A percentile compares a stretch with the other conserved stretches of the same genome.
Conservation (phyloP, 768 basidiomycete genomes). For the Panaeolus papilionaceus region DNA sequence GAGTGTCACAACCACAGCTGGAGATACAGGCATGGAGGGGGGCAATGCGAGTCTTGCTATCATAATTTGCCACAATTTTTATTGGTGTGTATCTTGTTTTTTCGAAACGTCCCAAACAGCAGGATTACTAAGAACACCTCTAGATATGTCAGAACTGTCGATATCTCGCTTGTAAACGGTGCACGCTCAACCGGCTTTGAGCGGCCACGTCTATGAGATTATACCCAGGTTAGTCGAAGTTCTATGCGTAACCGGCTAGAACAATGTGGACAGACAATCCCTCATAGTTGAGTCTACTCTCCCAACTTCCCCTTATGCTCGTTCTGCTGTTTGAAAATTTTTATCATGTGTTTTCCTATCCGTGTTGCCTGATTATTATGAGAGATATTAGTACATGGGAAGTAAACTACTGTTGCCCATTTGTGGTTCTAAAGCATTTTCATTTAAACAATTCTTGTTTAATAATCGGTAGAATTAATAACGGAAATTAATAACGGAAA, state of each 20-base stretch:
- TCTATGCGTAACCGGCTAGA: background rate
- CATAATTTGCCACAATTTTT: slow-evolving; percentile 48
- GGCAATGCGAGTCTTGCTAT: slow-evolving; percentile 53
- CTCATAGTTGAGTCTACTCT: background rate
- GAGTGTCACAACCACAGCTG: slow-evolving; percentile 56
- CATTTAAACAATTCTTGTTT: too few relatives aligned
- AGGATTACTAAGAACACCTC: background rate
- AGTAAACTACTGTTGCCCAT: too few relatives aligned
- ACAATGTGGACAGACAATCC: background rate
- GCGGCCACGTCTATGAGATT: background rate
- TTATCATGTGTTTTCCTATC: background rate
- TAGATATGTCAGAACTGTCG: slow-evolving; percentile 44
- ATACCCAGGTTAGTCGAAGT: background rate
- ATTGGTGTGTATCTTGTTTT: slow-evolving; percentile 45
- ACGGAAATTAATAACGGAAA: too few relatives aligned
- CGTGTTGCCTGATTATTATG: background rate
- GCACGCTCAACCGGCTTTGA: slow-evolving; percentile 44
- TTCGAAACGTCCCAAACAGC: background rate
- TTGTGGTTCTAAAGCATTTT: too few relatives aligned
- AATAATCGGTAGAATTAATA: too few relatives aligned
- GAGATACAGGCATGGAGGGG: slow-evolving; percentile 49
- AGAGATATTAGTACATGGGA: background rate
- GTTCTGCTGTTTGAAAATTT: background rate
- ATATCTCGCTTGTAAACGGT: slow-evolving; percentile 44
- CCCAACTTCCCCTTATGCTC: background rate